Evolutionary conservation across 768 basidiomycete species (phyloP), one percentile per base, ranked within the genome.

Genomic region (Boletus insuetus): DNA sequence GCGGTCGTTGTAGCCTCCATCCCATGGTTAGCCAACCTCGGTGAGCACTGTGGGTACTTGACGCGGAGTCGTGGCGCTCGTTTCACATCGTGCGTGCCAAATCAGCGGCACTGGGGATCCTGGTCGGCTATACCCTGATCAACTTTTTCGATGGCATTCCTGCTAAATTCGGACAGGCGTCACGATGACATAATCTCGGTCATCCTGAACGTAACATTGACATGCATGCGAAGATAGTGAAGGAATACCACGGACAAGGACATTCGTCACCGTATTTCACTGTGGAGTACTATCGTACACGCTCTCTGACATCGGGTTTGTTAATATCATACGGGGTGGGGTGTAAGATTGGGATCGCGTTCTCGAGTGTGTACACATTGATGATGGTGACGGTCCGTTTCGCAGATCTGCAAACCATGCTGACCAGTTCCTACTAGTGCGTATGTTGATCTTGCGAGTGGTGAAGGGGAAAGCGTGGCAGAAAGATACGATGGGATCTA

Each of bases 391-490:
- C 49, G 56, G 54, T 6, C 9, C 22, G 17, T 19, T 13, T 7
- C 16, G 17, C 4, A 19, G 38, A 45, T 46, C 17, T 41, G 16
- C 14, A 10, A 2, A 19, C 4, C 6, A 3, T 17, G 17, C 26
- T 50, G 37, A 56, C 12, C 3, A 14, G 43, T 31, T 12, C 17
- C 8, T 14, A 34, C 10, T 13, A 64, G 61, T 51, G 58, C 45
- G 40, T 63, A 34, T n/a, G 49, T 29, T 61, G n/a, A 56, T 61
- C 11, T 24, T 63, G 26, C 51, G 62, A 13, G 46, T 65, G 34
- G 49, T 38, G 3, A 44, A 44, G 39, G 59, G 51, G 5, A 49
- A 29, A 12, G 55, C 53, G 24, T 62, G 56, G 64, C n/a, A 43
- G 14, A 29, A 37, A 17, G 61, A 54, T 6, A 38, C 6, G 24